These are phyloP conservation scores for Erodium trifolium DNA, from an alignment of 441 rosid species.

Conservation along the genomic window DNA sequence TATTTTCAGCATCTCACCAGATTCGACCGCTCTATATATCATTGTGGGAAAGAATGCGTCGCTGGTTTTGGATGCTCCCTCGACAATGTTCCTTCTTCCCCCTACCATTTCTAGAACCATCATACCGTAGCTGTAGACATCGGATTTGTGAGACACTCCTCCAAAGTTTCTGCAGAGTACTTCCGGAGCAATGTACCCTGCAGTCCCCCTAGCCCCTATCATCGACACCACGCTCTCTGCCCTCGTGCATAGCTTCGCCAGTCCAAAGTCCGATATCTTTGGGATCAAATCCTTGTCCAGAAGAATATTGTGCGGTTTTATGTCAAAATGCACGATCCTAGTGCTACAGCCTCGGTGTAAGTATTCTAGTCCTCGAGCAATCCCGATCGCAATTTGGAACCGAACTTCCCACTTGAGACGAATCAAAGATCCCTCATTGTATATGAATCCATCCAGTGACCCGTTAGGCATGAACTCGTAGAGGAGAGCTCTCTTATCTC, in stretches of 20 bases:
- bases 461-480: slow-evolving; percentile 6
- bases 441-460: slow-evolving; percentile 18
- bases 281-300: background rate
- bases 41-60: slow-evolving; percentile 16
- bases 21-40: slow-evolving; percentile 12
- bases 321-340: slow-evolving; percentile 13
- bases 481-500: slow-evolving; percentile 12
- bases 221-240: slow-evolving; percentile 13
- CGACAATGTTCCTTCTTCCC: background rate
- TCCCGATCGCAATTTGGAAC: slow-evolving; percentile 12
- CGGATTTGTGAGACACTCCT: slow-evolving; percentile 15
- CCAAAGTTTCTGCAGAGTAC: slow-evolving; percentile 9
- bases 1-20: background rate
- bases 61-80: background rate
- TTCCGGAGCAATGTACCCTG: slow-evolving; percentile 18
- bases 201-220: slow-evolving; percentile 11
- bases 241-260: slow-evolving; percentile 10
- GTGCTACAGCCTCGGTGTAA: slow-evolving; percentile 15
- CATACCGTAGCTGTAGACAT: slow-evolving; percentile 20
- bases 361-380: slow-evolving; percentile 19
- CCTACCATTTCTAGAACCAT: slow-evolving; percentile 16
- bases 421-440: background rate
- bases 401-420: slow-evolving; percentile 2
- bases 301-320: background rate
- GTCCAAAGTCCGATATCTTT: slow-evolving; percentile 15